phyloP scores from a whole-genome alignment of 305 asterid genomes.

The Rubia balearica region DNA sequence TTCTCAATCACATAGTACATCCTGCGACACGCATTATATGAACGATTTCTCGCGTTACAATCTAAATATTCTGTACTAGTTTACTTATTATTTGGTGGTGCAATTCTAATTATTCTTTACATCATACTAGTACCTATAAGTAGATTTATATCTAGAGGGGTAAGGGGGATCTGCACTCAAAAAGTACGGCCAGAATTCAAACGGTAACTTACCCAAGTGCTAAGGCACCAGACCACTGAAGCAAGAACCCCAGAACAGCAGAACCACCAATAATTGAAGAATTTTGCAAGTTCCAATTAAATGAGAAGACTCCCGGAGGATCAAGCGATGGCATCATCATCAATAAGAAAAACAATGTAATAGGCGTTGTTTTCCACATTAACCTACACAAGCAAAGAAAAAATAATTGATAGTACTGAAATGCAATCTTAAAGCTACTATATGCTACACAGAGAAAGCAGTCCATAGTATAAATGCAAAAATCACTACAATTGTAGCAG shows the following conservation, averaged over 20 bases:
- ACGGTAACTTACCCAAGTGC: slow-evolving; percentile 75
- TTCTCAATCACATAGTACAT: neutral
- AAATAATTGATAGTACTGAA: neutral
- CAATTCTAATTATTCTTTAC: neutral
- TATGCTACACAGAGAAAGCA: neutral
- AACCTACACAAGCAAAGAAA: slow-evolving; percentile 39
- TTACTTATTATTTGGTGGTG: neutral
- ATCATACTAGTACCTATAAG: neutral
- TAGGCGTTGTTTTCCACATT: slow-evolving; percentile 98
- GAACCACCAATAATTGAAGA: slow-evolving; percentile 60
- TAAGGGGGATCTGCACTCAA: neutral
- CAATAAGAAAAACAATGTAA: slow-evolving; percentile 83
- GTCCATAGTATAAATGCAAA: neutral
- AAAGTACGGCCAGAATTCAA: slow-evolving; percentile 7
- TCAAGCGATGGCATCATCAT: slow-evolving; percentile 85
- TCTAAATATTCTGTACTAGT: neutral
- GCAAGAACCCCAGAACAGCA: slow-evolving; percentile 92
- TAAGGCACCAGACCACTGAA: slow-evolving; percentile 98
- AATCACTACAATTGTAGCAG: neutral
- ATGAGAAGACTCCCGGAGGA: slow-evolving; percentile 86
- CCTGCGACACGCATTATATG: neutral
- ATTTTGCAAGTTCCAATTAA: slow-evolving; percentile 58
- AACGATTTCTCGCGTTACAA: neutral
- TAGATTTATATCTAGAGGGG: neutral
- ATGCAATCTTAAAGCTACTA: neutral